Percentiles rank a stretch among this genome's conserved stretches.
Conservation (phyloP, 140 eudicot species). For the Oenanthe javanica region DNA sequence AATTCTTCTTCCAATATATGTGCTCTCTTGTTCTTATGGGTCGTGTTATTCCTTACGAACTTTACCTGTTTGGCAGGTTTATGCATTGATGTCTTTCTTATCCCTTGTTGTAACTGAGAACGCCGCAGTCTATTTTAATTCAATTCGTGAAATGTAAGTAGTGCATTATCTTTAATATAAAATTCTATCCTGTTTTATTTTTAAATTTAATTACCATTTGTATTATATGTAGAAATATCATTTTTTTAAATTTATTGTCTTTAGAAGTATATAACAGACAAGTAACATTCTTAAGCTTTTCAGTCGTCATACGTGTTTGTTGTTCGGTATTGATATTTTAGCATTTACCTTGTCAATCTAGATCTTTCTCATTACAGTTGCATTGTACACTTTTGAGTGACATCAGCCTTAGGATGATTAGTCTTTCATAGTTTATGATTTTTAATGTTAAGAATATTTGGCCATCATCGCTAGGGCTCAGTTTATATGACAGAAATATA, state of each 20-base stretch:
- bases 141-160: constrained; percentile 83
- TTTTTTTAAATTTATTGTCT: not conserved
- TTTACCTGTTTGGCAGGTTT: constrained; percentile 50
- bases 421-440: not conserved
- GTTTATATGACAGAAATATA: no score
- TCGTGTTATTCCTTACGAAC: not conserved
- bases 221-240: not conserved
- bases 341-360: not conserved
- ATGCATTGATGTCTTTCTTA: constrained; percentile 77
- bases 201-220: not conserved
- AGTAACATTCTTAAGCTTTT: not conserved
- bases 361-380: not conserved
- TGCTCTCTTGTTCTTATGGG: not conserved
- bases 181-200: not conserved
- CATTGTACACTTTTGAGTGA: not conserved
- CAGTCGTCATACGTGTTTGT: not conserved
- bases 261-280: not conserved
- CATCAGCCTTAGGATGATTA: not conserved
- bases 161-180: not conserved
- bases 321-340: not conserved
- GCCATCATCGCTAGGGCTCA: no score
- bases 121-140: constrained; percentile 58
- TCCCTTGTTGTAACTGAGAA: constrained; percentile 50
- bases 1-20: not conserved
- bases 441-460: no score